Evolutionary conservation across 768 basidiomycete genomes (phyloP).

Genomic region (Krasilnikovozyma curviuscula): DNA sequence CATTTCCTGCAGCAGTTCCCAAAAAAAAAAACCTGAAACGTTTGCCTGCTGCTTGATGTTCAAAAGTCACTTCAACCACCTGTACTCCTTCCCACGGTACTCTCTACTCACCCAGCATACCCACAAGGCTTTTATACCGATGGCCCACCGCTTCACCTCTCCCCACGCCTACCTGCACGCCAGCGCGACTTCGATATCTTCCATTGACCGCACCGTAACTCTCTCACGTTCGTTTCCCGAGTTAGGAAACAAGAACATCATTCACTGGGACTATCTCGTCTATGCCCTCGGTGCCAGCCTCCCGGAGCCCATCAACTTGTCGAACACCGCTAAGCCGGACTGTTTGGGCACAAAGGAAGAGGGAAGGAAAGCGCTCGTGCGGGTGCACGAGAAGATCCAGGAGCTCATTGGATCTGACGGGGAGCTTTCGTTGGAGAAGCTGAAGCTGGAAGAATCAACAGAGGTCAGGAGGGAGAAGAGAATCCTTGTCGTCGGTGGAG

Average conservation of each 20-base stretch:
- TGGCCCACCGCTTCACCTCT: constrained; percentile 21
- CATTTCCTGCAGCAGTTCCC: constrained; percentile 5
- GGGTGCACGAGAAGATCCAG: constrained; percentile 14
- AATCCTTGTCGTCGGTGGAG: constrained; percentile 29
- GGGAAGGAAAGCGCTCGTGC: constrained; percentile 22
- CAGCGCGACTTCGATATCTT: background rate
- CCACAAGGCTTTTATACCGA: constrained; percentile 23
- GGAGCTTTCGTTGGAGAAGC: background rate
- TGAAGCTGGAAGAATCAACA: background rate
- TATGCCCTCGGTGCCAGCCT: constrained; percentile 24
- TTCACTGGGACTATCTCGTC: constrained; percentile 24
- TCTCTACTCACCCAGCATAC: constrained; percentile 18
- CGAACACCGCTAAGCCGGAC: constrained; percentile 15
- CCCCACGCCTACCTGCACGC: constrained; percentile 20
- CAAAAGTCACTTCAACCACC: constrained; percentile 14
- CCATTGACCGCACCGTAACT: background rate
- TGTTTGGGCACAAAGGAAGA: constrained; percentile 21
- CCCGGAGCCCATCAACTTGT: constrained; percentile 24
- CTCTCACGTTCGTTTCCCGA: background rate
- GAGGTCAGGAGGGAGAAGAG: constrained; percentile 19
- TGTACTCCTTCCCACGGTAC: constrained; percentile 26
- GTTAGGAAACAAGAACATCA: background rate
- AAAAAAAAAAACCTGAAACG: background rate
- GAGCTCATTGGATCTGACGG: no score
- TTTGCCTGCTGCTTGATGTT: background rate